A percentile compares a stretch with the other conserved stretches of the same genome.
phyloP scores from a whole-genome alignment of 2,329 filamentous ascomycete species.

The Emergomyces pasteurianus region DNA sequence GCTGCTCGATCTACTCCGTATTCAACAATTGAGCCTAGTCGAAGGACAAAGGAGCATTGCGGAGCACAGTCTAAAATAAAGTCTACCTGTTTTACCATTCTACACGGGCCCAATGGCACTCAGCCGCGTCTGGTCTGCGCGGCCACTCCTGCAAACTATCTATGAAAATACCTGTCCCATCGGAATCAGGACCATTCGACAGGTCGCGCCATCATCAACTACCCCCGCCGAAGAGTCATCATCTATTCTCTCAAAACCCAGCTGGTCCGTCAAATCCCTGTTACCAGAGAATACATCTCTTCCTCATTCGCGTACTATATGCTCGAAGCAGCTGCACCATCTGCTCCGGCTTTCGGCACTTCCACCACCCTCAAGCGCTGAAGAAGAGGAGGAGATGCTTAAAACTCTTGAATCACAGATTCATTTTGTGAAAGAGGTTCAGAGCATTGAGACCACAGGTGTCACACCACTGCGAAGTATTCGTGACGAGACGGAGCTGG shows the following conservation, averaged over 20 bases:
- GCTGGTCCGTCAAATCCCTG: slow-evolving; percentile 73
- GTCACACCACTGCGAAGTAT: slow-evolving; percentile 66
- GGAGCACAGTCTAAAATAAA: background rate
- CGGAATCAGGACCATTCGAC: background rate
- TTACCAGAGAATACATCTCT: slow-evolving; percentile 38
- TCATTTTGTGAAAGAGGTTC: slow-evolving; percentile 79
- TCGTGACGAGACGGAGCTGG: slow-evolving; percentile 52
- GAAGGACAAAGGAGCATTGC: background rate
- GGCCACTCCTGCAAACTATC: slow-evolving; percentile 10
- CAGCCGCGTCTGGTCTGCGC: slow-evolving; percentile 5
- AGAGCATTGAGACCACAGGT: slow-evolving; percentile 60
- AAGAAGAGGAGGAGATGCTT: slow-evolving; percentile 60
- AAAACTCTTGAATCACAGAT: slow-evolving; percentile 68
- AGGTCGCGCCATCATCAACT: slow-evolving; percentile 12
- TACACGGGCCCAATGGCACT: background rate
- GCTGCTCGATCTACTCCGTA: background rate
- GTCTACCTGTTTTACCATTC: background rate
- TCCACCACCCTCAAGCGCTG: slow-evolving; percentile 51
- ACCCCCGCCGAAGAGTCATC: slow-evolving; percentile 13
- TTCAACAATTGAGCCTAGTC: background rate
- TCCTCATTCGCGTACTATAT: slow-evolving; percentile 36
- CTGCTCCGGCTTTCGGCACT: slow-evolving; percentile 83
- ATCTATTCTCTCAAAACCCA: slow-evolving; percentile 53
- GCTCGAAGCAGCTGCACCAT: slow-evolving; percentile 60
- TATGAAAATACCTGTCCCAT: slow-evolving; percentile 4